phyloP scores from a whole-genome alignment of 2,329 filamentous ascomycete species.

The Cladosporium austrohemisphaericum region DNA sequence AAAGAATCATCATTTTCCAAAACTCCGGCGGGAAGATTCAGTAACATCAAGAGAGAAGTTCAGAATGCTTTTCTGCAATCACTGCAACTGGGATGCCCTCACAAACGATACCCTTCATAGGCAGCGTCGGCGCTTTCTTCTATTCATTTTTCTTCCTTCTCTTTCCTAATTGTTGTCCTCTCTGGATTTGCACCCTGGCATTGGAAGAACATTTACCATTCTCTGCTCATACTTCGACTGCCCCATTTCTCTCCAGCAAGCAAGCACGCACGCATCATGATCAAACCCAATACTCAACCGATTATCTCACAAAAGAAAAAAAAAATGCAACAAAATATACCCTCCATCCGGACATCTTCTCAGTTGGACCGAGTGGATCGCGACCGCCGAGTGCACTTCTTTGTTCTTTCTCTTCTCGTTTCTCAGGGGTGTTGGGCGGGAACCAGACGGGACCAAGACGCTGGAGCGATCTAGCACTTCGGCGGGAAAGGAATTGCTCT shows the following conservation, averaged over 20 bases:
- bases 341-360: no score
- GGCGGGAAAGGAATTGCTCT: no score
- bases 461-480: no score
- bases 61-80: no score
- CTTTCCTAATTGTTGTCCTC: no score
- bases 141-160: neutral
- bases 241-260: neutral
- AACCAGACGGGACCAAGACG: no score
- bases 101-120: slow-evolving; percentile 13
- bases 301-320: no score
- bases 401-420: no score
- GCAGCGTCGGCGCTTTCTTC: slow-evolving; percentile 11
- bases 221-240: slow-evolving; percentile 6
- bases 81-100: no score
- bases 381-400: no score
- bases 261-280: slow-evolving; percentile 5
- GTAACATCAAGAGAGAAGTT: neutral
- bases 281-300: slow-evolving; percentile 3
- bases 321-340: slow-evolving; percentile 5
- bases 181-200: neutral
- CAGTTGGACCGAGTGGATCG: no score
- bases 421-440: no score
- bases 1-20: neutral
- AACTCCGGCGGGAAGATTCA: neutral
- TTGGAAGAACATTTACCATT: slow-evolving; percentile 3